These are phyloP conservation scores for Penicillium ochrochloron DNA, from an alignment of 495 filamentous ascomycete species.

Conservation along the genomic window DNA sequence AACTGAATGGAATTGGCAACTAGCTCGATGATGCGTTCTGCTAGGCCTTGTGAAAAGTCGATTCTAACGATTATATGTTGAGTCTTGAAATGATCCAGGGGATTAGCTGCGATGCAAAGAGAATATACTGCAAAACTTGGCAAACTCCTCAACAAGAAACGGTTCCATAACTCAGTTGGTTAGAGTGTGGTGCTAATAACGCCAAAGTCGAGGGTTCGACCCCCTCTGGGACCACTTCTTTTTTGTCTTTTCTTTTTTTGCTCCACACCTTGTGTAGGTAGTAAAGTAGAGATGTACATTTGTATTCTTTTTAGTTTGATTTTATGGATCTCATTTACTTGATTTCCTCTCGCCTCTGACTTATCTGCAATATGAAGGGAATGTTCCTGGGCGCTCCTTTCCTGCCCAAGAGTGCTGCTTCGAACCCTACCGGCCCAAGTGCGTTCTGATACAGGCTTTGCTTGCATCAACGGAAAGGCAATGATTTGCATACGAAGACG, in stretches of 20 bases:
- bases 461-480: not conserved
- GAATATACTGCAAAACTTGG: not conserved
- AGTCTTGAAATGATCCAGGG: too few species aligned
- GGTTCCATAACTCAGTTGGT: constrained; percentile 43
- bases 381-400: too few species aligned
- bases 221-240: constrained; percentile 22
- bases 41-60: too few species aligned
- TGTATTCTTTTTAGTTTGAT: not conserved
- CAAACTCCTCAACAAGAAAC: not conserved
- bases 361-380: too few species aligned
- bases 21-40: too few species aligned
- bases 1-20: too few species aligned
- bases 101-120: too few species aligned
- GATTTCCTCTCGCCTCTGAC: too few species aligned
- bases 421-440: not conserved
- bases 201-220: constrained; percentile 40
- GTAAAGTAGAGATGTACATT: not conserved
- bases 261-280: not conserved
- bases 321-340: not conserved
- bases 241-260: constrained; percentile 7
- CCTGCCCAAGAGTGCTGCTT: not conserved
- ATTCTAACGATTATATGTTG: too few species aligned
- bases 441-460: not conserved
- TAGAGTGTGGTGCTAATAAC: constrained; percentile 46
- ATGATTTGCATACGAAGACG: not conserved